Base-by-base conservation (phyloP, 208 protist species). In the Leishmania turanica region DNA sequence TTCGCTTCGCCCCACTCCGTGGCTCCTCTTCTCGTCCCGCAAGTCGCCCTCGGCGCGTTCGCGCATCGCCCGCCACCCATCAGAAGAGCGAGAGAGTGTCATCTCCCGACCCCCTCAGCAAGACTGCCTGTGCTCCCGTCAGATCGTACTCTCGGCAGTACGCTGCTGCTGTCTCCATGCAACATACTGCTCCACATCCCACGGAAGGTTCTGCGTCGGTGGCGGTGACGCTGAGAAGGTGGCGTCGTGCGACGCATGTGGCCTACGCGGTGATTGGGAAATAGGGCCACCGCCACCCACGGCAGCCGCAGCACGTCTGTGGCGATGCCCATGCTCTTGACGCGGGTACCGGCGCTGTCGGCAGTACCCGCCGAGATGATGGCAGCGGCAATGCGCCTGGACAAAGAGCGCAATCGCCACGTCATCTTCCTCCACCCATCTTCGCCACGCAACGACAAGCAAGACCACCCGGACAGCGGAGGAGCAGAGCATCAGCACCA, bases 401-500 rank as follows among this genome's bases (percentile, higher is more conserved):
- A 85, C 65, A 34, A 89, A 85, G 27, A 62, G 49, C 19, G 82
- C 75, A 37, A 89, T 86, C 8, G 62, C 54, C 7, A 74, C 79
- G 51, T 92, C 89, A 62, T 92, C 89, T 15, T 71, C 53, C 3
- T 76, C 83, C 40, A 80, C 65, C 71, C 65, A 79, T 27, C 79
- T 83, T 15, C 82, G 74, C 78, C 86, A 86, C 56, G 88, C 84
- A 45, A 93, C 62, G 15, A 60, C 75, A 4, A 90, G 68, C 62
- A 92, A 72, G 70, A 86, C 69, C 2, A 86, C 74, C 17, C 83
- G 88, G 47, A 90, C 82, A 6, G 80, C 72, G n/a, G 81, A 79
- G 15, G 85, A 72, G n/a, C 87, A 66, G 64, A 80, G 17, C 27
- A 77, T 73, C 15, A 96, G 77, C 13, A 92, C 45, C 37, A 83